Evolutionary conservation across 179 eudicot species (phyloP).

Genomic region (Spergularia azorica): DNA sequence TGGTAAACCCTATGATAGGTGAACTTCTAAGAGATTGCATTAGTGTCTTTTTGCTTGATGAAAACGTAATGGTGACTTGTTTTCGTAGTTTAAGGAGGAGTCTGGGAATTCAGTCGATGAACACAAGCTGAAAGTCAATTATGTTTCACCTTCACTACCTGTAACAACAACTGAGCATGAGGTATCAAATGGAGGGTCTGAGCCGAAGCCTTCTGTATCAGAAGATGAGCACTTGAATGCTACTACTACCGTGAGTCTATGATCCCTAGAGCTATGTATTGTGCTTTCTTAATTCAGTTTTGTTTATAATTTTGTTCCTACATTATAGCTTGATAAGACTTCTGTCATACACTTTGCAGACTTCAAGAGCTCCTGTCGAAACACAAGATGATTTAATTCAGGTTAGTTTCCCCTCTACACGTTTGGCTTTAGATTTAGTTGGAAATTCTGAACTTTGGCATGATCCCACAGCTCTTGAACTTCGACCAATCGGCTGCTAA

Average conservation of each 20-base stretch:
- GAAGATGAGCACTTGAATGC: slow-evolving; percentile 51
- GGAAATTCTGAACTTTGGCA: neutral
- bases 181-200: slow-evolving; percentile 66
- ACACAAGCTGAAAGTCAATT: slow-evolving; percentile 62
- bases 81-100: slow-evolving; percentile 55
- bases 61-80: neutral
- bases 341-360: slow-evolving; percentile 23
- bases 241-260: slow-evolving; percentile 48
- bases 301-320: neutral
- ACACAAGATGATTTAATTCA: slow-evolving; percentile 21
- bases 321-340: neutral
- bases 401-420: slow-evolving; percentile 17
- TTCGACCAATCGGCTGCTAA: neutral
- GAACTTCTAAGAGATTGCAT: neutral
- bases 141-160: slow-evolving; percentile 53
- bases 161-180: slow-evolving; percentile 49
- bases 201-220: slow-evolving; percentile 57
- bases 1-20: slow-evolving; percentile 35
- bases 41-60: neutral
- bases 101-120: slow-evolving; percentile 67
- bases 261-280: slow-evolving; percentile 2
- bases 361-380: slow-evolving; percentile 23
- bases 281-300: neutral
- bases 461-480: neutral
- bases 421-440: neutral